Conservation (phyloP, 139 green algal species). For the Chlorella sorokiniana region DNA sequence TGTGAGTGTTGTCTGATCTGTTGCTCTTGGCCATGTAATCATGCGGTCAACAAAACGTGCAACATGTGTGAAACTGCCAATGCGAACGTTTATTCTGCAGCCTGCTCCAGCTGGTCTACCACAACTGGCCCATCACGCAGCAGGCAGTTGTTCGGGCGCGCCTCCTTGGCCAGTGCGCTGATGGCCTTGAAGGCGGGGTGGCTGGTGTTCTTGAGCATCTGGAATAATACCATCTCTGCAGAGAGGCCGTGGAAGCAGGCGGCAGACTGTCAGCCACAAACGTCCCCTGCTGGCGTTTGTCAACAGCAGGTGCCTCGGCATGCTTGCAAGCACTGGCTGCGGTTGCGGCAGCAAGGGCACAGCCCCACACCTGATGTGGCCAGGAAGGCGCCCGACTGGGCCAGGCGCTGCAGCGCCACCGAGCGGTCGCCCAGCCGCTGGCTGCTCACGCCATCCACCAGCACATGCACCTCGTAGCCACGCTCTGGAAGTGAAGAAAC, state of each 20-base stretch:
- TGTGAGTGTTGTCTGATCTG: no score
- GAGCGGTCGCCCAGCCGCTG: conserved; percentile 66
- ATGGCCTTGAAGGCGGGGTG: conserved; percentile 80
- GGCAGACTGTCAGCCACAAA: background rate
- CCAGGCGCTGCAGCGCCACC: conserved; percentile 62
- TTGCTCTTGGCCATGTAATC: no score
- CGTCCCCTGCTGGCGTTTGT: background rate
- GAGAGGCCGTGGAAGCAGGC: conserved; percentile 39
- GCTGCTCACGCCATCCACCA: conserved; percentile 82
- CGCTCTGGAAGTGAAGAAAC: conserved; percentile 41
- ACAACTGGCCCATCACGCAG: background rate
- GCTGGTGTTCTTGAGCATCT: conserved; percentile 69
- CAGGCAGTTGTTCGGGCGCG: conserved; percentile 41
- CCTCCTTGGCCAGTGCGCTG: conserved; percentile 64
- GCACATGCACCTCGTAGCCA: conserved; percentile 81
- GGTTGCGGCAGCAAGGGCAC: no score
- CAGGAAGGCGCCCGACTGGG: conserved; percentile 47
- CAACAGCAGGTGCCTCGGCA: no score
- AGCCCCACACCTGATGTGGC: conserved; percentile 39
- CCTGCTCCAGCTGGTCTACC: no score
- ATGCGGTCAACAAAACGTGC: no score
- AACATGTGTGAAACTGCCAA: no score
- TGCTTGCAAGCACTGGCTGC: no score
- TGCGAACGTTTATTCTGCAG: no score
- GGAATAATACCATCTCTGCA: conserved; percentile 75